Conservation (phyloP, 495 filamentous ascomycete genomes). For the Paragyromitra xinjiangensis region DNA sequence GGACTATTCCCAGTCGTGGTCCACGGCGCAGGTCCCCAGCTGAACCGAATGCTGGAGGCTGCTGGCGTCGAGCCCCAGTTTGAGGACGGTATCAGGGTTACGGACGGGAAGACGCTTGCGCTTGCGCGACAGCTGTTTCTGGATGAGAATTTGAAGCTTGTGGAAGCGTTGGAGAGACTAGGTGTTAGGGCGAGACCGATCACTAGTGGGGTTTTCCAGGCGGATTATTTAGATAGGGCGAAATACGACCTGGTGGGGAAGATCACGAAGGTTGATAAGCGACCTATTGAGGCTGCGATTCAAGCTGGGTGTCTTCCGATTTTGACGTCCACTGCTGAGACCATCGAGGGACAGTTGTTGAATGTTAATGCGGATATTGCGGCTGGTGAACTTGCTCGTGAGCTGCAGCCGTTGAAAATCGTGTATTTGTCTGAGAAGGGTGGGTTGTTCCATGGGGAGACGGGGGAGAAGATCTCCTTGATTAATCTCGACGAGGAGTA, state of each 20-base stretch:
- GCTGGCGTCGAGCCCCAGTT: constrained; percentile 95
- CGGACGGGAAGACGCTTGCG: constrained; percentile 92
- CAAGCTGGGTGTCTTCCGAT: constrained; percentile 92
- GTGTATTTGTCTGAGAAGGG: constrained; percentile 99
- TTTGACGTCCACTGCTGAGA: constrained; percentile 96
- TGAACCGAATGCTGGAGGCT: constrained; percentile 90
- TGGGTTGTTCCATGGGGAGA: constrained; percentile 91
- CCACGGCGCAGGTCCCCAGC: constrained; percentile 93
- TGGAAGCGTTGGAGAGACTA: constrained; percentile 88
- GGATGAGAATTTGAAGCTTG: constrained; percentile 94
- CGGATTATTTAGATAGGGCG: constrained; percentile 92
- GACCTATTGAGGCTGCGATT: constrained; percentile 90
- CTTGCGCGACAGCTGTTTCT: constrained; percentile 91
- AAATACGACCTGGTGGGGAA: constrained; percentile 96
- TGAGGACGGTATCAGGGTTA: constrained; percentile 94
- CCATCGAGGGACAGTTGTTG: constrained; percentile 87
- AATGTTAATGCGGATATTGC: constrained; percentile 99
- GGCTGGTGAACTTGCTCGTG: constrained; percentile 88
- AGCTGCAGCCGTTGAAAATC: constrained; percentile 94
- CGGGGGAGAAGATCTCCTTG: constrained; percentile 92
- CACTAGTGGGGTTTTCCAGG: constrained; percentile 91
- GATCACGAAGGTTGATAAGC: constrained; percentile 91
- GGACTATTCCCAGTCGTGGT: constrained; percentile 96
- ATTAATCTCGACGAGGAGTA: constrained; percentile 99
- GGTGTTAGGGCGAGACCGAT: constrained; percentile 91